Percentiles rank a stretch among this genome's conserved stretches.
Conservation (phyloP, 176 grass and related monocot species). For the Avena eriantha region DNA sequence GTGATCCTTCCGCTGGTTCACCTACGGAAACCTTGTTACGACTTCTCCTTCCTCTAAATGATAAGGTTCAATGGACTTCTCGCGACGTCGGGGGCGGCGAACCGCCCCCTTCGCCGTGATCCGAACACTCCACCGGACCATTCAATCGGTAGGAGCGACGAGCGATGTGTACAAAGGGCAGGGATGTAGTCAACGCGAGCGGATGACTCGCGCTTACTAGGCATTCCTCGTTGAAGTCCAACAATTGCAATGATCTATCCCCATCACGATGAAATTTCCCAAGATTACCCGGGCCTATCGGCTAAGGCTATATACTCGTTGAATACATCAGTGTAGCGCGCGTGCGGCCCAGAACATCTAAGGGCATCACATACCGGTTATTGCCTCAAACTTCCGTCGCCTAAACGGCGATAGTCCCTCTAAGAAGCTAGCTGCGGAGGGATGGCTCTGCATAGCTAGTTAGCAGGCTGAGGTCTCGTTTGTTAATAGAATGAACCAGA, state of each 20-base stretch:
- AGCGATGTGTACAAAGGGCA: neutral
- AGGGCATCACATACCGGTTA: constrained; percentile 82
- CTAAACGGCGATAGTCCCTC: constrained; percentile 86
- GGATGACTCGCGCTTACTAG: constrained; percentile 62
- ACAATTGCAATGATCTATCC: constrained; percentile 71
- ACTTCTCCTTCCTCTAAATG: constrained; percentile 69
- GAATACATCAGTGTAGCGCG: constrained; percentile 74
- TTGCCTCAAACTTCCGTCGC: constrained; percentile 81
- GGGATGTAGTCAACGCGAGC: neutral
- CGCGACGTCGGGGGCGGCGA: neutral
- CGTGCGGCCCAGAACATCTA: constrained; percentile 73
- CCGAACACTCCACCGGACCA: constrained; percentile 27
- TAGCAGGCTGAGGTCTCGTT: constrained; percentile 74
- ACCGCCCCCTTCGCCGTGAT: constrained; percentile 3
- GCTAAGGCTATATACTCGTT: constrained; percentile 80
- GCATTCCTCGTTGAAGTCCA: constrained; percentile 72
- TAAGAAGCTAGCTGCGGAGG: constrained; percentile 84
- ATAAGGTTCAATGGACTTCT: constrained; percentile 53
- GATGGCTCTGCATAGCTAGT: constrained; percentile 64
- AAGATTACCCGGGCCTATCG: constrained; percentile 73
- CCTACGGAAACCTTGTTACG: constrained; percentile 62
- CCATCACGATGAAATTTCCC: constrained; percentile 67
- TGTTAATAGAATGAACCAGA: too few relatives aligned
- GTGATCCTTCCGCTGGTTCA: constrained; percentile 46
- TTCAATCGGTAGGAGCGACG: neutral